These are phyloP conservation scores for Posidonia australis DNA, from an alignment of 106 monocot genomes.

Conservation along the genomic window DNA sequence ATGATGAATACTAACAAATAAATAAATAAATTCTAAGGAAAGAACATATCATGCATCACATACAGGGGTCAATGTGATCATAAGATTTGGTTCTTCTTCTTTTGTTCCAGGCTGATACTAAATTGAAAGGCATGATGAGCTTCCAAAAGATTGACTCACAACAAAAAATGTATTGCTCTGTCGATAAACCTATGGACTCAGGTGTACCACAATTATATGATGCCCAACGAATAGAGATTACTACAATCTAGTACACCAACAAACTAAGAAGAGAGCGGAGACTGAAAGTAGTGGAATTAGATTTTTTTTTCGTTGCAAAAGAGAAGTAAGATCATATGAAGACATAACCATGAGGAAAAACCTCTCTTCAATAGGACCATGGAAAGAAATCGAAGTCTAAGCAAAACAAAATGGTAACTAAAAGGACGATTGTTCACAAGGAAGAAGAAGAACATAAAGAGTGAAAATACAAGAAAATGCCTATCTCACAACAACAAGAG, in stretches of 20 bases:
- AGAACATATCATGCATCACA: slow-evolving; percentile 4
- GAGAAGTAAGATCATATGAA: background rate
- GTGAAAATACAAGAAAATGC: background rate
- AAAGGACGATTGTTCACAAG: no score
- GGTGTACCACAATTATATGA: background rate
- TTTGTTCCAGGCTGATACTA: slow-evolving; percentile 80
- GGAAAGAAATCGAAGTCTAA: background rate
- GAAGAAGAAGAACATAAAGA: background rate
- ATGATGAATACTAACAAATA: background rate
- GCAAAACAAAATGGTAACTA: background rate
- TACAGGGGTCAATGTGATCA: slow-evolving; percentile 63
- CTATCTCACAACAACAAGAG: no score
- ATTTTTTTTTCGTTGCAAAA: background rate
- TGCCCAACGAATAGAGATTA: no score
- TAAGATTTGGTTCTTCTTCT: slow-evolving; percentile 68
- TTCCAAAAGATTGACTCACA: background rate
- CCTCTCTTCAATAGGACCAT: background rate
- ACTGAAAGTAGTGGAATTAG: background rate
- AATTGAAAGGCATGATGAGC: slow-evolving; percentile 47
- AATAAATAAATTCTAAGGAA: background rate
- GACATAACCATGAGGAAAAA: background rate
- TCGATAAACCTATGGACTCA: background rate
- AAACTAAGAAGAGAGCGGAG: no score
- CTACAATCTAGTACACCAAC: no score
- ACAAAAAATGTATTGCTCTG: no score